Evolutionary conservation across 2,329 filamentous ascomycete genomes (phyloP).

Genomic region (Grosmannia huntii): DNA sequence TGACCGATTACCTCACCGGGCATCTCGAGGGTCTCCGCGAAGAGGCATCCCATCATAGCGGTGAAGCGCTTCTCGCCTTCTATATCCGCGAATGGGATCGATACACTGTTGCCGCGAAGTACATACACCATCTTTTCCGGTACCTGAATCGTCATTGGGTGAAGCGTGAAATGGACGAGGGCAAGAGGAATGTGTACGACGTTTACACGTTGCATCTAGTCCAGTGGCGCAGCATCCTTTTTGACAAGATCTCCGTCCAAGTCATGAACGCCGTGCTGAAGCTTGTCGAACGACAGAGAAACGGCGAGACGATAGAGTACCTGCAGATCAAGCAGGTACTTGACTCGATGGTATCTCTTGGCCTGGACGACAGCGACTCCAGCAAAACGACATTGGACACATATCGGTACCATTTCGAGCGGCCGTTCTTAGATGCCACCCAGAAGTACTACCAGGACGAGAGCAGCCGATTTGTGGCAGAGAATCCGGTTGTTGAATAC

Average conservation of each 20-base stretch:
- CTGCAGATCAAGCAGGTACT: conserved; percentile 95
- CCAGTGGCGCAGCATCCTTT: conserved; percentile 88
- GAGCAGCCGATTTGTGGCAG: conserved; percentile 85
- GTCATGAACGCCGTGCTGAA: conserved; percentile 94
- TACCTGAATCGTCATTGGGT: conserved; percentile 99
- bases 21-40: conserved; percentile 63
- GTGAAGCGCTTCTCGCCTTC: conserved; percentile 80
- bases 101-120: conserved; percentile 91
- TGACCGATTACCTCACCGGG: conserved; percentile 69
- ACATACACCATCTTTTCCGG: conserved; percentile 91
- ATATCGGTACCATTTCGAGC: conserved; percentile 85
- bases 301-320: conserved; percentile 95
- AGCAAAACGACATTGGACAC: conserved; percentile 92
- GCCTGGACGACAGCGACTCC: conserved; percentile 83
- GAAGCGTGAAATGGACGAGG: conserved; percentile 96
- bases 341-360: conserved; percentile 89
- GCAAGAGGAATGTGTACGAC: conserved; percentile 96
- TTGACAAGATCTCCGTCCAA: conserved; percentile 67
- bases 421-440: conserved; percentile 79
- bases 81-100: conserved; percentile 96
- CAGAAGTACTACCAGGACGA: conserved; percentile 79
- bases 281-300: conserved; percentile 91
- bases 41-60: conserved; percentile 65
- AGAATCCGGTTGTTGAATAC: conserved; percentile 97
- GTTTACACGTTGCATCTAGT: conserved; percentile 95